Base-by-base conservation (phyloP, 2,329 filamentous ascomycete species). In the Didymellaceae sp. region DNA sequence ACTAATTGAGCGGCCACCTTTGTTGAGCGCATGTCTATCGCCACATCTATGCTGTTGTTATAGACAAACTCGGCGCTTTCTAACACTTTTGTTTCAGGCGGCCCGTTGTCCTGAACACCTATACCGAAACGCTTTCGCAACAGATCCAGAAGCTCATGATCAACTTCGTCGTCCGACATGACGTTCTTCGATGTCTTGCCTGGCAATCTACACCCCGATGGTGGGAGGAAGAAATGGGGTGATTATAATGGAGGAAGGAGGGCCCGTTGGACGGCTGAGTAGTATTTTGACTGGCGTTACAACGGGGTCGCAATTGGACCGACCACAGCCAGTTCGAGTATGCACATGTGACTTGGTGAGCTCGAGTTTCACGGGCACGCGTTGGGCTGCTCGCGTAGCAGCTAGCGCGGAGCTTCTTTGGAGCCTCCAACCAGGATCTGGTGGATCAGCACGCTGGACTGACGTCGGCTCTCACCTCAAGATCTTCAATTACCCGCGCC, bases 81-180 rank as follows among this genome's bases (percentile, higher is more conserved):
- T 4, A 97, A 82, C 31, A 97, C 91, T 41, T 87, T 89, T 5
- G 90, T 96, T 63, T 93, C 89, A 16, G 88, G 83, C 17, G 86
- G 75, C 5, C 72, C 82, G 16, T 82, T 75, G 37, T 84, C 67
- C 20, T 77, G 73, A 16, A 79, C 75, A 48, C 82, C 82, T 45
- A 88, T 75, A 34, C 83, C 83, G 16, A 95, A 81, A 56, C 91
- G 90, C 72, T 94, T 86, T 44, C 91, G 87, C 11, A 97, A 83
- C 16, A 97, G 86, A 61, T 87, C 91, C 16, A 97, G 81, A 35
- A 97, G 85, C 75, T 97, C 92, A 31, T 84, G 87, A 68, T 97
- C 93, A 38, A 88, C 87, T 73, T 96, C 93, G 74, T 96, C 90
- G 78, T 97, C 91, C 37, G 90, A 95, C 89, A 95, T 95, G 62